Evolutionary conservation across 805 yeast genomes (phyloP), one percentile per base, ranked within the genome.

Genomic region (Kluyveromyces dobzhanskii): DNA sequence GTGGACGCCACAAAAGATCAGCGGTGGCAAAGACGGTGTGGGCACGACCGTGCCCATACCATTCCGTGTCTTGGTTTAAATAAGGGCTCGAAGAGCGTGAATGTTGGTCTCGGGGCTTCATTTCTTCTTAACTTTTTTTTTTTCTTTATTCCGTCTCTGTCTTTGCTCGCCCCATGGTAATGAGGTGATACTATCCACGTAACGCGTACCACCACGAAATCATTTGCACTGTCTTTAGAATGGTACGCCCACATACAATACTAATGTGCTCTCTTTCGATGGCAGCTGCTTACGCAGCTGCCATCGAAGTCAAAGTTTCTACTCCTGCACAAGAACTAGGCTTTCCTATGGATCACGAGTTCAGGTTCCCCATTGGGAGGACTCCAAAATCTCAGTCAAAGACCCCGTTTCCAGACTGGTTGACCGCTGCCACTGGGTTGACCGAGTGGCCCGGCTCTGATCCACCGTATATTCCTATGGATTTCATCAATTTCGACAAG

Each of bases 391-490:
- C 29, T 4, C 37, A 25, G 27, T 42, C 23, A 9, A 51, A 51
- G 28, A 62, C 66, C 25, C 80, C 84, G 1, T 76, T 88, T 44
- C 97, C 97, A 0, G 41, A 65, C 17, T 88, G 97, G 97, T 68
- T 88, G 21, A 46, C 69, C 0, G 81, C 75, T 11, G 71, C 84
- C 47, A 85, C 96, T 1, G 88, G 90, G 0, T 53, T 86, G 37
- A 60, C 48, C 0, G 69, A 70, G 38, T 88, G 97, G 97, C 97
- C 97, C 0, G 88, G 81, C 0, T 56, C 74, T 32, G 78, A 78
- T 39, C 96, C 97, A 3, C 96, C 97, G 0, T 88, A 85, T 56
- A 80, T 88, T 28, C 87, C 94, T 2, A 61, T 85, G 44, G 83
- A 78, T 48, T 81, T 79, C 48, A 75, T 85, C 44, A 73, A 83